Evolutionary conservation across 805 yeast species (phyloP), one percentile per base, ranked within the genome.

Genomic region (Saccharomyces eubayanus): DNA sequence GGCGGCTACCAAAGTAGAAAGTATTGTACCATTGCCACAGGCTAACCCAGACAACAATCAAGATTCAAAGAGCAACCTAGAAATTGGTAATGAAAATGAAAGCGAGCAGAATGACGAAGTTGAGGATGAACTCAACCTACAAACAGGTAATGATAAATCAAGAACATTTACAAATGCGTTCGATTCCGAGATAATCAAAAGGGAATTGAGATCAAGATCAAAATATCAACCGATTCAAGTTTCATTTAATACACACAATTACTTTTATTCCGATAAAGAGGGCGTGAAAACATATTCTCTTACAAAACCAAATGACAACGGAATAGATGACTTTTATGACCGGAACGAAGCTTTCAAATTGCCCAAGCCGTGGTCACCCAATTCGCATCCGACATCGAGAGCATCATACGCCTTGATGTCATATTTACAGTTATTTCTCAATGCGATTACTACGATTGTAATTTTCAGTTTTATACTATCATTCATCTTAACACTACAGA

Each of bases 341-440:
- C 43, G 20, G 20, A 36, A 16, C 21, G 43, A 16, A 16, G 43
- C 43, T 36, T 36, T 36, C 43, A 36, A 36, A 1, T 69, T 84
- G 31, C 89, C 89, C 1, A 71, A 72, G 2, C 87, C 88, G 0
- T 83, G 88, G 88, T 77, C 80, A 5, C 53, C 72, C 6, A 61
- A 68, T 6, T 78, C 83, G 3, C 62, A 71, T 11, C 87, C 89
- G 2, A 73, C 70, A 20, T 81, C 78, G 30, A 76, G 75, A 54
- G 67, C 74, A 0, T 81, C 86, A 6, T 85, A 85, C 61, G 63
- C 81, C 29, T 62, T 84, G 9, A 76, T 84, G 9, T 80, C 90
- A 12, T 83, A 84, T 59, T 64, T 84, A 31, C 91, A 85, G 65
- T 59, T 84, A 8, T 48, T 74, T 2, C 62, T 81, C 55, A 85